phyloP scores from a whole-genome alignment of 177 flowering plant genomes.

The Telopea speciosissima region DNA sequence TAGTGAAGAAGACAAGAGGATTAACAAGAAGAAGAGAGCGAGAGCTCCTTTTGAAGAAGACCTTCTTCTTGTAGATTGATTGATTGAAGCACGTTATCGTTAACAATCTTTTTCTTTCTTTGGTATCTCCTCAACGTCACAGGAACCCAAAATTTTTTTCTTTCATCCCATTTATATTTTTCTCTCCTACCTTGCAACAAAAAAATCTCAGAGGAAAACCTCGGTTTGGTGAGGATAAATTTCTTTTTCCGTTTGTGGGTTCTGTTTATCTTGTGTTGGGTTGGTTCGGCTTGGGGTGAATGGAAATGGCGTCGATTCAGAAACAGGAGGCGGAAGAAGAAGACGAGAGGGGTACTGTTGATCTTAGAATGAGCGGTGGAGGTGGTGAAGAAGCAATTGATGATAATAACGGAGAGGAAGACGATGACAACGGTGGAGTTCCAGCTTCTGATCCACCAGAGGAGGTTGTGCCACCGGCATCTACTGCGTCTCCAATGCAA shows the following conservation, averaged over 20 bases:
- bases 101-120: neutral
- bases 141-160: neutral
- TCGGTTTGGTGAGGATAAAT: neutral
- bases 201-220: neutral
- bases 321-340: constrained; percentile 27
- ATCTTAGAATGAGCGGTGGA: constrained; percentile 13
- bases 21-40: neutral
- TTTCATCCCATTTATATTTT: too few relatives aligned
- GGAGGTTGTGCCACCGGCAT: neutral
- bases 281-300: neutral
- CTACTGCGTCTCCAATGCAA: too few relatives aligned
- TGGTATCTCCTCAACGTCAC: neutral
- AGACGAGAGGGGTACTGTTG: constrained; percentile 16
- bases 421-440: neutral
- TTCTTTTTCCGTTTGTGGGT: neutral
- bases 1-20: too few relatives aligned
- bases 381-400: neutral
- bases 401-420: neutral
- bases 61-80: neutral
- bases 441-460: constrained; percentile 3
- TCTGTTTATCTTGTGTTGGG: neutral
- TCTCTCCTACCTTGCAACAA: too few relatives aligned
- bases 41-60: neutral
- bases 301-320: constrained; percentile 20
- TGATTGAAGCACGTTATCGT: neutral